These are phyloP conservation scores for Euryodendron excelsum DNA, from an alignment of 148 eudicot genomes.

Conservation along the genomic window DNA sequence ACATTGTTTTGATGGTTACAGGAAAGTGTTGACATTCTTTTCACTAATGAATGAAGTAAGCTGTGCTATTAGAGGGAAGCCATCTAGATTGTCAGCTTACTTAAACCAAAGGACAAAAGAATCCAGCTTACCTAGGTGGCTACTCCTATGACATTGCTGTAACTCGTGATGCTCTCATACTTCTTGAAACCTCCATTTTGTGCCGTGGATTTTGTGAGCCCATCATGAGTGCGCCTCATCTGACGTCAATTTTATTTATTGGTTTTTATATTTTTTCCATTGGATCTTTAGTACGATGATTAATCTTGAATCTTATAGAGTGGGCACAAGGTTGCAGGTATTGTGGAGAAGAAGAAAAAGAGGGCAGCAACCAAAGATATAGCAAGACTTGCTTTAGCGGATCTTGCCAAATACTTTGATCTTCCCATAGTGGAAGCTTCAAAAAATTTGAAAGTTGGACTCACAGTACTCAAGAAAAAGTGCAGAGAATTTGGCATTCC, in stretches of 20 bases:
- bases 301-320: background rate
- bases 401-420: constrained; percentile 54
- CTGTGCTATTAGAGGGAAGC: background rate
- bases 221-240: too few species aligned
- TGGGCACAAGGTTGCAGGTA: constrained; percentile 19
- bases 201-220: too few species aligned
- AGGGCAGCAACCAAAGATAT: constrained; percentile 25
- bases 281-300: background rate
- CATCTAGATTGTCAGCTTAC: constrained; percentile 2
- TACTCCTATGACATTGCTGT: background rate
- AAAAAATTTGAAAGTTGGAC: constrained; percentile 57
- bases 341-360: constrained; percentile 23
- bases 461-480: constrained; percentile 68
- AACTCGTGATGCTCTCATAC: background rate
- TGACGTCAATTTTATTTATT: background rate
- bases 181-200: background rate
- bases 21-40: background rate
- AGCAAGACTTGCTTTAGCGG: constrained; percentile 27
- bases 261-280: background rate
- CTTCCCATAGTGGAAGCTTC: constrained; percentile 70
- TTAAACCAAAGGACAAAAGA: background rate
- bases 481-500: constrained; percentile 69
- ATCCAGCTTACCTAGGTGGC: background rate
- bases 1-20: background rate
- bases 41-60: background rate